phyloP scores from a whole-genome alignment of 2,329 filamentous ascomycete species.

The Xylaria sp. region DNA sequence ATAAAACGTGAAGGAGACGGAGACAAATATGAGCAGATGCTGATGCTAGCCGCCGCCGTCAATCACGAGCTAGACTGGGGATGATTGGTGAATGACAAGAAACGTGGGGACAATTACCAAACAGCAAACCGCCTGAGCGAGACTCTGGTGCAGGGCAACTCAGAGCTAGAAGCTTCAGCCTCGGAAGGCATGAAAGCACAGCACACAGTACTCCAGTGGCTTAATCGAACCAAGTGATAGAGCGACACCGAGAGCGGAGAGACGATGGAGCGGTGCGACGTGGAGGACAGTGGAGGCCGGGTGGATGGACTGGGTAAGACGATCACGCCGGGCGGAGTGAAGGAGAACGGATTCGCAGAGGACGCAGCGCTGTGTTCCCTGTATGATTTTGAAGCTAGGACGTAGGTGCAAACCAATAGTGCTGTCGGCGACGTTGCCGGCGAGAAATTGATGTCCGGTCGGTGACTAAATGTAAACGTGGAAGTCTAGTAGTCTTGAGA shows the following conservation, averaged over 20 bases:
- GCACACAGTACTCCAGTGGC: slow-evolving; percentile 11
- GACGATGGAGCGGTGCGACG: slow-evolving; percentile 23
- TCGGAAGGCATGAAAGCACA: neutral
- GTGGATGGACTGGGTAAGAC: slow-evolving; percentile 1
- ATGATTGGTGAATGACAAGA: neutral
- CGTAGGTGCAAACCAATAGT: neutral
- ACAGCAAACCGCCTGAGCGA: neutral
- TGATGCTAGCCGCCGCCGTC: too few relatives aligned
- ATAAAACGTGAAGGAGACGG: neutral
- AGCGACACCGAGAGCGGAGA: slow-evolving; percentile 35
- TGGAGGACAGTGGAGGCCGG: slow-evolving; percentile 2
- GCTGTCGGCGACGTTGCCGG: neutral
- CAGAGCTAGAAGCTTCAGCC: neutral
- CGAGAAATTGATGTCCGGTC: slow-evolving; percentile 11
- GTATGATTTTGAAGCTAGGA: neutral
- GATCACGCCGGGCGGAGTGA: neutral
- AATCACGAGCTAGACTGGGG: neutral
- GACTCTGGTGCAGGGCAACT: slow-evolving; percentile 9
- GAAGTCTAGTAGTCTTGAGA: neutral
- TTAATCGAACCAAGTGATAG: slow-evolving; percentile 9
- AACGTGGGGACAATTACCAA: slow-evolving; percentile 19
- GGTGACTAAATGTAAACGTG: neutral
- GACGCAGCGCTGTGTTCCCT: neutral
- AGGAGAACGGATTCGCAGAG: neutral
- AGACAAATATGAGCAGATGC: neutral